phyloP scores from a whole-genome alignment of 345 rosid species.

The Nephelium lappaceum region DNA sequence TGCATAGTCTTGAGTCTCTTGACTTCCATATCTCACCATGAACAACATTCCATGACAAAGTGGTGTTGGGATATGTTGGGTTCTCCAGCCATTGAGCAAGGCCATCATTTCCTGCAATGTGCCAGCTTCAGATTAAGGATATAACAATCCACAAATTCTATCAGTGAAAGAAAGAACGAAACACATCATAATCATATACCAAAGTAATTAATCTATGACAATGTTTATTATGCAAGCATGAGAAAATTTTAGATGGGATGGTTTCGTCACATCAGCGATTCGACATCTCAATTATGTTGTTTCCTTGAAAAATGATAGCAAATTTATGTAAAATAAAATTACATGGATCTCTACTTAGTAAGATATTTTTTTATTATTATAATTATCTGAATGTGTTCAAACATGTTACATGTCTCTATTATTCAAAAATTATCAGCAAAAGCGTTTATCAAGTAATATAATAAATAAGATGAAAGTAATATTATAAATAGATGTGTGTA shows the following conservation, averaged over 20 bases:
- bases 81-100: constrained; percentile 81
- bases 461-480: no score
- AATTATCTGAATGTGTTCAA: no score
- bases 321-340: no score
- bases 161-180: not conserved
- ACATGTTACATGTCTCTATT: no score
- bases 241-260: not conserved
- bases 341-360: no score
- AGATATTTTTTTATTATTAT: no score
- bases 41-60: constrained; percentile 80
- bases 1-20: constrained; percentile 13
- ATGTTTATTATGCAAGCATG: not conserved
- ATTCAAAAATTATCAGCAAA: no score
- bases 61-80: constrained; percentile 82
- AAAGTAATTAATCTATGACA: not conserved
- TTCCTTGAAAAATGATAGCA: no score
- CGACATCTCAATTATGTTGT: not conserved
- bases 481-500: no score
- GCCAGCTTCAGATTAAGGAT: constrained; percentile 28
- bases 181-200: not conserved
- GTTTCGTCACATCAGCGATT: not conserved
- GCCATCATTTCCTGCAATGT: constrained; percentile 75
- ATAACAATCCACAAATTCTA: constrained; percentile 1
- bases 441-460: no score
- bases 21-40: constrained; percentile 48